phyloP scores from a whole-genome alignment of 2,329 filamentous ascomycete genomes.

The Colletotrichum sp. region DNA sequence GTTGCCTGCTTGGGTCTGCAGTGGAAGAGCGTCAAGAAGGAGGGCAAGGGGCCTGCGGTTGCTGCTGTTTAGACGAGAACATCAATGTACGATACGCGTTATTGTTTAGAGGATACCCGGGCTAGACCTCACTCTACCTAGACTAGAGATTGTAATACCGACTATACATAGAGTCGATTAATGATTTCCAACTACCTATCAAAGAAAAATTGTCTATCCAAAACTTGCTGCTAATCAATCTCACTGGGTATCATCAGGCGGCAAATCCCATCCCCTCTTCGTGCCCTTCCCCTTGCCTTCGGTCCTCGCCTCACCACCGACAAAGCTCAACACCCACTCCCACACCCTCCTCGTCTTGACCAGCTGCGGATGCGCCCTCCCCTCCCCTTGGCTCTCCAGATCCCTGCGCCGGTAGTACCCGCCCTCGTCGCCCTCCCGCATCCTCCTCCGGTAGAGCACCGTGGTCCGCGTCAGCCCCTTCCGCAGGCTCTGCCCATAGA shows the following conservation, averaged over 20 bases:
- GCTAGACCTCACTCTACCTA: background rate
- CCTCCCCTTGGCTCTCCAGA: constrained; percentile 36
- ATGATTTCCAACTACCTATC: background rate
- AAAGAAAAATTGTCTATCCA: background rate
- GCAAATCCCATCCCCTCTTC: constrained; percentile 37
- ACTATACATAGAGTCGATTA: background rate
- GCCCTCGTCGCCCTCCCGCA: constrained; percentile 54
- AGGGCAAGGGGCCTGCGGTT: constrained; percentile 30
- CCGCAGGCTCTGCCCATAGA: constrained; percentile 84
- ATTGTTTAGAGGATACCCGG: constrained; percentile 10
- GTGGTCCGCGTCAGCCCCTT: constrained; percentile 72
- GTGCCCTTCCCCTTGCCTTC: constrained; percentile 18
- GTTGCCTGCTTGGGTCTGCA: constrained; percentile 45
- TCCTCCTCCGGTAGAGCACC: constrained; percentile 63
- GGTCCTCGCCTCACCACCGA: constrained; percentile 42
- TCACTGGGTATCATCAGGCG: constrained; percentile 45
- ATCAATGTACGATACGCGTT: background rate
- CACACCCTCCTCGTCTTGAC: constrained; percentile 70
- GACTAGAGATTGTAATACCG: background rate
- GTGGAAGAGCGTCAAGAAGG: constrained; percentile 60
- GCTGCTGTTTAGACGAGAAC: constrained; percentile 18
- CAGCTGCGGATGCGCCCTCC: constrained; percentile 51
- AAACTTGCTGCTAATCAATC: background rate
- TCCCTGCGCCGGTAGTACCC: constrained; percentile 62
- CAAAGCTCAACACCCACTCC: constrained; percentile 77